Percentiles rank a stretch among this genome's conserved stretches.
Conservation (phyloP, 768 basidiomycete genomes). For the Scleroderma bovista region DNA sequence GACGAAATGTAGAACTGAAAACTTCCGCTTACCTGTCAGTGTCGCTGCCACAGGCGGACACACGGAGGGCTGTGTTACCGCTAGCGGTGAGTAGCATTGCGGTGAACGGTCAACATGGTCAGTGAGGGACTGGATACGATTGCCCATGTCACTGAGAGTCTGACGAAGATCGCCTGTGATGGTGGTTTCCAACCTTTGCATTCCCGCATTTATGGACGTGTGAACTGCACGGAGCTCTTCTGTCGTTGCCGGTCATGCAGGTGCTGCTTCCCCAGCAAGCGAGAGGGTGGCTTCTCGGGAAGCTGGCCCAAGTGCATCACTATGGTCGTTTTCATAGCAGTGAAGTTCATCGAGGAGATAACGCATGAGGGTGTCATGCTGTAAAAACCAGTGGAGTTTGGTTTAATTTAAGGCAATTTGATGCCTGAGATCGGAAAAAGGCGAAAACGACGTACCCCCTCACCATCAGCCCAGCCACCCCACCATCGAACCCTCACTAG, state of each 20-base stretch:
- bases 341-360: neutral
- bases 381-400: neutral
- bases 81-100: too few species aligned
- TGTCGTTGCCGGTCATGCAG: neutral
- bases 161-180: too few species aligned
- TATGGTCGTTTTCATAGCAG: neutral
- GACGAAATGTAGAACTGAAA: too few species aligned
- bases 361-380: neutral
- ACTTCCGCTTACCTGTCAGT: too few species aligned
- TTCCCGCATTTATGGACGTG: too few species aligned
- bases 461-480: conserved; percentile 26
- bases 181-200: too few species aligned
- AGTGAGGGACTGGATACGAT: too few species aligned
- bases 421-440: neutral
- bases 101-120: too few species aligned
- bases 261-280: neutral
- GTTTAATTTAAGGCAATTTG: too few species aligned
- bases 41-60: too few species aligned
- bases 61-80: too few species aligned
- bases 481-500: conserved; percentile 33
- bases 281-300: neutral
- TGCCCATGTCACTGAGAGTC: too few species aligned
- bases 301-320: neutral
- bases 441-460: neutral
- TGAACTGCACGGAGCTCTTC: neutral